Conservation (phyloP, 192 early-diverging fungal genomes). For the Jimgerdemannia flammicorona region DNA sequence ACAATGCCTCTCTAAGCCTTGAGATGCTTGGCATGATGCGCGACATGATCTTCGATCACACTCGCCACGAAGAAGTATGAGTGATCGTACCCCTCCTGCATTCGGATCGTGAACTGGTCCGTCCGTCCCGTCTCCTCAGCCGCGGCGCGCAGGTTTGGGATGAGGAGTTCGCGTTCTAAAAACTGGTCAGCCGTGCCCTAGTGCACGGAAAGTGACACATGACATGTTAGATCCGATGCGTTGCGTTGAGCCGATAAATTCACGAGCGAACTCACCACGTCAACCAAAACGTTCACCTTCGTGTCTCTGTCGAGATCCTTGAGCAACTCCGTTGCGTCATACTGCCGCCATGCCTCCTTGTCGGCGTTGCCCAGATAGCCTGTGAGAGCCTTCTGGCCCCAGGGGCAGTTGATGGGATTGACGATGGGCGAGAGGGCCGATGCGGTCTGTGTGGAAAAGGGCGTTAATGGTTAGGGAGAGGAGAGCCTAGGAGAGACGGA, state of each 20-base stretch:
- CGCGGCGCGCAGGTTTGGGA: conserved; percentile 51
- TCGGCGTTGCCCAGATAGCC: conserved; percentile 65
- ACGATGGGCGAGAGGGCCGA: conserved; percentile 85
- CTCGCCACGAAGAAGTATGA: conserved; percentile 82
- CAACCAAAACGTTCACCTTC: conserved; percentile 32
- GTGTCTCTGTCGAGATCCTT: conserved; percentile 35
- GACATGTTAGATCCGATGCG: conserved; percentile 17
- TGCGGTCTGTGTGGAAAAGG: conserved; percentile 31
- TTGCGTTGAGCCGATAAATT: conserved; percentile 5
- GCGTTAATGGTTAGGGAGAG: background rate
- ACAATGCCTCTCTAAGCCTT: conserved; percentile 2
- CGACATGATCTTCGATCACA: conserved; percentile 75
- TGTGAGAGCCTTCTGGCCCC: conserved; percentile 80
- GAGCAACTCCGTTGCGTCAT: conserved; percentile 74
- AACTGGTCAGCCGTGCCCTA: conserved; percentile 73
- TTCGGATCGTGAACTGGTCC: conserved; percentile 53
- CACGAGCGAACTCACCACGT: conserved; percentile 26
- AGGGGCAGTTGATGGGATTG: conserved; percentile 63
- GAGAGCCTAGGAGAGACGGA: background rate
- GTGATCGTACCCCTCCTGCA: conserved; percentile 85
- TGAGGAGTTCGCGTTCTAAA: conserved; percentile 61
- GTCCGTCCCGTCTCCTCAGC: conserved; percentile 34
- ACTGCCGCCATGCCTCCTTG: conserved; percentile 56
- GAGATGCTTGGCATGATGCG: conserved; percentile 64
- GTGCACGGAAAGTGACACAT: conserved; percentile 40